Base-by-base conservation (phyloP, 225 moss, liverwort and hornwort species). In the Bryum argenteum region DNA sequence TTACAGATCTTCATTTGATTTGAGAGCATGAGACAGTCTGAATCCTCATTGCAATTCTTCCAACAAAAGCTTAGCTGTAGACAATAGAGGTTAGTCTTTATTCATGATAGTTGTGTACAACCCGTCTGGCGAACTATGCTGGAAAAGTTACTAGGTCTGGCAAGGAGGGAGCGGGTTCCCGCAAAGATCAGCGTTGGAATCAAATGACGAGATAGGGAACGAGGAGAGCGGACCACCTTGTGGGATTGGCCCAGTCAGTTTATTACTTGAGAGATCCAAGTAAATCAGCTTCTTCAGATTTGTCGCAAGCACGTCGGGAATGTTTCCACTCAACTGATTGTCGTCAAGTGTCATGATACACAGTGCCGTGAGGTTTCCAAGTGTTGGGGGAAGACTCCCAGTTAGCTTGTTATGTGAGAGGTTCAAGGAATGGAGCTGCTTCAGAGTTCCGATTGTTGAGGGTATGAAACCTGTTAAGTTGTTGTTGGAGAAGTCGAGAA, bases 271-370 rank as follows among this genome's bases (percentile, higher is more conserved):
- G n/a, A 80, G 57, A 43, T 77, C 39, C 23, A 84, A 5, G 69
- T 45, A 50, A 53, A 71, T 16, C 38, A 70, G 17, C 43, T 74
- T 54, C 38, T 56, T 74, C 47, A 75, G 21, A 41, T 66, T 40
- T 1, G 60, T 73, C 21, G 73, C 73, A 19, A 80, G n/a, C 11
- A 1, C 59, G 16, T 64, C 47, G 24, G 73, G 77, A 39, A 83
- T 83, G 12, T 38, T 69, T 28, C 83, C 80, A 52, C 71, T 68
- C 1, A 83, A 73, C 70, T 77, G 58, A 38, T 83, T 83, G 77
- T 84, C 52, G n/a, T 78, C 69, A n/a, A 81, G 75, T 11, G 78
- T 67, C 55, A 75, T 38, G 24, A 59, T 21, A 45, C 75, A 37
- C 22, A 85, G 68, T 17, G 50, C 69, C 18, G 67, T 65, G 10